A percentile compares a stretch with the other conserved stretches of the same genome.
phyloP scores from a whole-genome alignment of 2,329 filamentous ascomycete species.

The Fusarium sp. region DNA sequence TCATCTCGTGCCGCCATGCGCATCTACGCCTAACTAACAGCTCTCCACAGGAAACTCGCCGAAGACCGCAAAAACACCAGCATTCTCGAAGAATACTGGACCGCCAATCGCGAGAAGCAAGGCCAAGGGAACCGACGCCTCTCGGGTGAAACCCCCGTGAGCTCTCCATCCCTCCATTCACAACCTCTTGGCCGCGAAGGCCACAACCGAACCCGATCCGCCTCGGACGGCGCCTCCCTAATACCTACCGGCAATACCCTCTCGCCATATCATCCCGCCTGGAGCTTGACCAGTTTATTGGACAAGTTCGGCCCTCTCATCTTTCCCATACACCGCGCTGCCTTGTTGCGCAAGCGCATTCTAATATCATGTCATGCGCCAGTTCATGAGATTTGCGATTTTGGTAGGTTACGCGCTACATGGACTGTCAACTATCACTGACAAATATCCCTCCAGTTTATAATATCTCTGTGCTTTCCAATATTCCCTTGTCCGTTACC shows the following conservation, averaged over 20 bases:
- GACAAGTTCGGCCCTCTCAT: conserved; percentile 88
- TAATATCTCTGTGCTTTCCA: conserved; percentile 89
- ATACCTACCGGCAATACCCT: conserved; percentile 70
- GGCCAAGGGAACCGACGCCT: conserved; percentile 46
- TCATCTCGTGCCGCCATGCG: background rate
- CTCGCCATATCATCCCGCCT: conserved; percentile 82
- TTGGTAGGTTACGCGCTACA: conserved; percentile 65
- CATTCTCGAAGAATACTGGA: conserved; percentile 82
- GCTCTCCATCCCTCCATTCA: conserved; percentile 56
- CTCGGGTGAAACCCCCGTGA: conserved; percentile 58
- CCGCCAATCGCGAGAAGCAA: conserved; percentile 55
- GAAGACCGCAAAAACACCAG: conserved; percentile 68
- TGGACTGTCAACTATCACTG: background rate
- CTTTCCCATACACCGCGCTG: conserved; percentile 88
- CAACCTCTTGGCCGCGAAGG: conserved; percentile 49
- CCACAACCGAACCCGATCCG: conserved; percentile 65
- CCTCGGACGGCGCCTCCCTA: conserved; percentile 67
- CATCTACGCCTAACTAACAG: conserved; percentile 36
- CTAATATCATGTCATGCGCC: conserved; percentile 86
- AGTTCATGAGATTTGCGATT: conserved; percentile 85
- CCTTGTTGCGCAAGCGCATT: conserved; percentile 85
- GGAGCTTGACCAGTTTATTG: conserved; percentile 78
- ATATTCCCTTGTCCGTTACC: conserved; percentile 77
- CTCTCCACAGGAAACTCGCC: conserved; percentile 62
- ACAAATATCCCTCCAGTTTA: conserved; percentile 69